phyloP scores from a whole-genome alignment of 768 basidiomycete genomes.

The Boletus tomentosulus region DNA sequence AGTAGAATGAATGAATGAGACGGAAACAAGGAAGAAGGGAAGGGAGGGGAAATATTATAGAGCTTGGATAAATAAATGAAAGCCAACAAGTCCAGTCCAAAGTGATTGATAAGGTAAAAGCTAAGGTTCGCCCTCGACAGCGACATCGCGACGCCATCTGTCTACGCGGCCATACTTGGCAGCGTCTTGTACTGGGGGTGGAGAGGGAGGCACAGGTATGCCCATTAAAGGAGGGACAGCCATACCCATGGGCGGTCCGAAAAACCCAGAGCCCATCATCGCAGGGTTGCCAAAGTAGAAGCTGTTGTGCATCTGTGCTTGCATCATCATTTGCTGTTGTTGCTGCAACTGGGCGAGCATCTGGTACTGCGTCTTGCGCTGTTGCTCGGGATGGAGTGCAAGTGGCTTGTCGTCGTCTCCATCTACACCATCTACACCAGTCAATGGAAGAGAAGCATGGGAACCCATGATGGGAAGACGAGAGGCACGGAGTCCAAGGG shows the following conservation, averaged over 20 bases:
- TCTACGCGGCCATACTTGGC: slow-evolving; percentile 71
- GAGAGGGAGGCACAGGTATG: slow-evolving; percentile 42
- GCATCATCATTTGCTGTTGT: slow-evolving; percentile 69
- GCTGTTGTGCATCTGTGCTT: slow-evolving; percentile 68
- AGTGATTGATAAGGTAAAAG: slow-evolving; percentile 5
- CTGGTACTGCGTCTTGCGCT: slow-evolving; percentile 58
- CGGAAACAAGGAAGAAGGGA: not conserved
- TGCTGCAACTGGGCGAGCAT: slow-evolving; percentile 44
- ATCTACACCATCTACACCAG: slow-evolving; percentile 40
- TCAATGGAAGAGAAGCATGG: slow-evolving; percentile 23
- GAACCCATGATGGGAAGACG: slow-evolving; percentile 30
- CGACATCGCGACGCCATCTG: slow-evolving; percentile 76
- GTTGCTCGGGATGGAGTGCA: slow-evolving; percentile 74
- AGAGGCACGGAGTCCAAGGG: slow-evolving; percentile 67
- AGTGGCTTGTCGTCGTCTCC: slow-evolving; percentile 72
- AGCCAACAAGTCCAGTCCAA: slow-evolving; percentile 1
- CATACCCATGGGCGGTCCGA: slow-evolving; percentile 47
- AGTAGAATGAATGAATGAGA: not conserved
- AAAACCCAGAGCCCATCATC: slow-evolving; percentile 70
- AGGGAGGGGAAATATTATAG: not conserved
- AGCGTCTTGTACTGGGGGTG: slow-evolving; percentile 60
- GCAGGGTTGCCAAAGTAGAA: slow-evolving; percentile 68
- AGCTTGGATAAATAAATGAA: slow-evolving; percentile 8
- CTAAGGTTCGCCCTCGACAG: slow-evolving; percentile 56
- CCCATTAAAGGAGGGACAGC: slow-evolving; percentile 46